Base-by-base conservation (phyloP, 2,329 filamentous ascomycete species). In the Fusarium buxicola region DNA sequence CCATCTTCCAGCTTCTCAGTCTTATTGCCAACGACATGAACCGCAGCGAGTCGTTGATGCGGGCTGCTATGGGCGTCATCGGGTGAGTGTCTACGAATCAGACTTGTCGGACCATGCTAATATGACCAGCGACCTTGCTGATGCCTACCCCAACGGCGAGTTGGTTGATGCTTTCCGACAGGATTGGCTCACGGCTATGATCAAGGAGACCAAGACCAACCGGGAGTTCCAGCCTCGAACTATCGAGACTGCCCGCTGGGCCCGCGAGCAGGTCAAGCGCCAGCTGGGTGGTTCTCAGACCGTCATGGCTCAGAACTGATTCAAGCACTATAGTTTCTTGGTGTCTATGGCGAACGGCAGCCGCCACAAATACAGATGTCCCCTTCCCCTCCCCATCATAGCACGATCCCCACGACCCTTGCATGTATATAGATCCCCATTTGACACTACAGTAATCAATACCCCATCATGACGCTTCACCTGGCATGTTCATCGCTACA, bases 61-160 rank as follows among this genome's bases (percentile, higher is more conserved):
- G 95, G 69, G 92, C 94, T n/a, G 87, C 91, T 8, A 98, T 98
- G 92, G 95, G 95, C 76, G 94, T 98, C 52, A 92, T 99, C 80
- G 95, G 94, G 92, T 96, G 86, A 75, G 89, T 79, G 15, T 12
- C 44, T 11, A 12, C 13, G 8, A 46, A 60, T 7, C 9, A 11
- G 15, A n/a, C 32, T 6, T 27, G 13, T 7, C 8, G 18, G 5
- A 28, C 3, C 9, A 15, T 34, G 34, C 64, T 72, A 67, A 72
- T 44, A 11, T 18, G 6, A 28, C 13, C 36, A 96, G 94, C 81
- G 95, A 99, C 75, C 85, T 99, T 65, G 92, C 94, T 44, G 94
- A 98, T 72, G 89, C 93, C 1, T 99, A 96, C 82, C 94, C 94
- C 47, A 89, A 91, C 68, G 94, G 95, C 69, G 91, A 98, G 76